Percentiles rank a stretch among this genome's conserved stretches.
Evolutionary conservation across 371 early-diverging fungal genomes (phyloP).

Genomic region (Mortierella sp.): DNA sequence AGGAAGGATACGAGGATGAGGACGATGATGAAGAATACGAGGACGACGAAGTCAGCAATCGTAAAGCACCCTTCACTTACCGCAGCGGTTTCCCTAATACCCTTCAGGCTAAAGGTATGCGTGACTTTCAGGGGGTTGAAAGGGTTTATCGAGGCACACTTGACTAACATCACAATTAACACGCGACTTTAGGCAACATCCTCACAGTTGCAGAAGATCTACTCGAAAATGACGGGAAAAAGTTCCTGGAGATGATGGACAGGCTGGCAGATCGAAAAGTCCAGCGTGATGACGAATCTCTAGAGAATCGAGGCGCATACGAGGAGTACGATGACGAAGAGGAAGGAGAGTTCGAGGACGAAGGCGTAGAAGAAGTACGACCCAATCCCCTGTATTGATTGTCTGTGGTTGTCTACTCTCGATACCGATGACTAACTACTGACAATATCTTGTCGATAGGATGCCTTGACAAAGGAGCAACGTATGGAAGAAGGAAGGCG

Average conservation of each 20-base stretch:
- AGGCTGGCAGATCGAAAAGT: constrained; percentile 89
- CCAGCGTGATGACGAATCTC: constrained; percentile 74
- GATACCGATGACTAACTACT: too few species aligned
- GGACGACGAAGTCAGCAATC: constrained; percentile 33
- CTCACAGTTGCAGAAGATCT: constrained; percentile 93
- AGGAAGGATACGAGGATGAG: constrained; percentile 39
- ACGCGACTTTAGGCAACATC: constrained; percentile 80
- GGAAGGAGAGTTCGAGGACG: constrained; percentile 69
- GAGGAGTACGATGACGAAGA: constrained; percentile 72
- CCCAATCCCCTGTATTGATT: neutral
- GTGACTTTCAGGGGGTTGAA: neutral
- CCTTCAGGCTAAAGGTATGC: constrained; percentile 51
- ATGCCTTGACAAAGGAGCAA: constrained; percentile 81
- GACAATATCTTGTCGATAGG: constrained; percentile 54
- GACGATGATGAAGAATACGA: constrained; percentile 53
- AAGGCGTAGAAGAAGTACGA: constrained; percentile 66
- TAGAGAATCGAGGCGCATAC: constrained; percentile 55
- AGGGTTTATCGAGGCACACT: neutral
- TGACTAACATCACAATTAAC: too few species aligned
- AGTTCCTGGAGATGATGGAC: constrained; percentile 95
- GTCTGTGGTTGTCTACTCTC: too few species aligned
- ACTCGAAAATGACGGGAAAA: constrained; percentile 90
- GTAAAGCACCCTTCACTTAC: constrained; percentile 41
- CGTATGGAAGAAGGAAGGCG: constrained; percentile 91
- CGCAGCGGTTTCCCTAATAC: constrained; percentile 51